Evolutionary conservation across 2,329 filamentous ascomycete species (phyloP), one percentile per base, ranked within the genome.

Genomic region (Colletotrichum sp.): DNA sequence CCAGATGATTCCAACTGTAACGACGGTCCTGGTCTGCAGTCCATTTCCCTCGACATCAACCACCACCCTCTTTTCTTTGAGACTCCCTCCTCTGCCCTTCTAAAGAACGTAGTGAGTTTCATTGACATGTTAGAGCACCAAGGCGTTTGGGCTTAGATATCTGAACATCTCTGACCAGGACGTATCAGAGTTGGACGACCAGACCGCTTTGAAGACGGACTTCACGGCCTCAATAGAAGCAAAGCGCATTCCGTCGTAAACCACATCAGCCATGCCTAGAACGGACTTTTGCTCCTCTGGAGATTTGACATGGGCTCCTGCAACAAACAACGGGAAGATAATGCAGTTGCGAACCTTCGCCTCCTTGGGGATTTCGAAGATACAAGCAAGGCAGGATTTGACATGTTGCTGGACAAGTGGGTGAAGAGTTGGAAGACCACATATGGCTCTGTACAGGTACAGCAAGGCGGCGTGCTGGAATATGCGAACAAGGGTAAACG

Each of bases 401-500:
- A 86, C 83, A 30, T 85, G 80, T 44, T 86, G 82, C 27, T 88
- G 86, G 0, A 87, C 86, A 0, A 87, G 79, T 4, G 79, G 80
- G 72, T 88, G 85, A 4, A 79, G 80, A 3, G 83, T 81, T 4
- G 85, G 81, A 6, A 87, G 79, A 1, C 84, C 82, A 68, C 85
- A 87, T 5, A 88, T 79, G 22, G 85, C 85, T 27, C 59, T 61
- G 59, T 61, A 61, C 11, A 61, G 59, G 16, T 61, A 61, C 16
- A 61, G 39, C 86, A 86, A 81, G 0, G 84, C 86, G 0, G 84
- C 80, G 39, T 85, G 84, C n/a, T 85, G 84, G 61, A 87, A 87
- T 6, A 85, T 82, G 0, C 83, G 79, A 69, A 86, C 85, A 4
- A 85, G 81, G 0, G 81, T 81, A 28, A 82, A 82, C 0, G 84